Evolutionary conservation across 768 basidiomycete genomes (phyloP), one percentile per base, ranked within the genome.

Genomic region (Phaffia australis): DNA sequence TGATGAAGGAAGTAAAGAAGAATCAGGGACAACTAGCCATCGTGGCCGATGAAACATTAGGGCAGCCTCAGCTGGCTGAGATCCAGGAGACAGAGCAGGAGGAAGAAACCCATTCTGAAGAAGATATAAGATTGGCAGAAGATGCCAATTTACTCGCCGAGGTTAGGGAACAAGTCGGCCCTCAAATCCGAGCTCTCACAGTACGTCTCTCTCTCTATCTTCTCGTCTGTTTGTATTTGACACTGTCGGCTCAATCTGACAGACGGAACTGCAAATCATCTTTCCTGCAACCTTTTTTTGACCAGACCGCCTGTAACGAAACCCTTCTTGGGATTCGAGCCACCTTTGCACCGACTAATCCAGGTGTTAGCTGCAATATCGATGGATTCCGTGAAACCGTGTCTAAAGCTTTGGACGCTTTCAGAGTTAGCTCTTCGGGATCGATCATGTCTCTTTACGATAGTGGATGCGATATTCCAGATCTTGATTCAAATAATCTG

Each of bases 131-230:
- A 47, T 62, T 75, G 0, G 69, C 71, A 18, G 60, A 65, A 9
- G 73, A 72, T 46, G 72, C 75, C 0, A 72, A 72, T 64, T 63
- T 77, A 59, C 76, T 77, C 64, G 62, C 72, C 52, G 70, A 72
- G 27, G 76, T 76, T 59, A 57, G 74, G 23, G 71, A 73, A 46
- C 72, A 73, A 56, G 72, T 76, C 6, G 76, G 76, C 1, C 70
- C 66, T 9, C 56, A 72, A 21, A 73, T 76, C 70, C 69, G 75
- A 25, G 47, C 46, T 8, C 64, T 77, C 51, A 72, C 72, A 23
- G 75, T 75, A 60, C 65, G 74, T 71, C 25, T 69, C 71, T 30
- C 65, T 67, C 29, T 35, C 49, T 3, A 70, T 73, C 35, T 30
- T 51, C 21, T 64, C 69, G 19, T 27, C 35, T 9, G 69, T 54